Evolutionary conservation across 176 grass and related monocot species (phyloP).

Genomic region (Oryza coarctata): DNA sequence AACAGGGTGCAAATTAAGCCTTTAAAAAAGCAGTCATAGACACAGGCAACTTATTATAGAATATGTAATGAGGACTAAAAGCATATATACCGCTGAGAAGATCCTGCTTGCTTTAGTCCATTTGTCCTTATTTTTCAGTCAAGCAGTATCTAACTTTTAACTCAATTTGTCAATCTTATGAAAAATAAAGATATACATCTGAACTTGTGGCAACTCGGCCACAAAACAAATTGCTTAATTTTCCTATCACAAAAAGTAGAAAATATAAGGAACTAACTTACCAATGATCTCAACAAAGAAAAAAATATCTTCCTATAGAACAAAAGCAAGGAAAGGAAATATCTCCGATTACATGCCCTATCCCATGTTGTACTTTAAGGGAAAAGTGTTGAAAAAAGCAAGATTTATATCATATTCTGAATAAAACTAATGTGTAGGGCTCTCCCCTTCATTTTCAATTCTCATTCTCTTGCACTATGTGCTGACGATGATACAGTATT

Average conservation of each 20-base stretch:
- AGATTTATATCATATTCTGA: not conserved
- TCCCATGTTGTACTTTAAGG: not conserved
- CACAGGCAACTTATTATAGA: not conserved
- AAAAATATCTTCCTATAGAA: not conserved
- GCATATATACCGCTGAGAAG: not conserved
- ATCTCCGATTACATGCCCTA: not conserved
- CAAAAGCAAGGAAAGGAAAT: not conserved
- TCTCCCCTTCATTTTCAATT: not conserved
- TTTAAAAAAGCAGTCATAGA: not conserved
- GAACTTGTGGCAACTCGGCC: not conserved
- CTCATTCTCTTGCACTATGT: not conserved
- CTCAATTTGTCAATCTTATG: slow-evolving; percentile 11
- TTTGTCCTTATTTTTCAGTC: not conserved
- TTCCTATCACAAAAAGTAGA: not conserved
- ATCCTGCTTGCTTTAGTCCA: not conserved
- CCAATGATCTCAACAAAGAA: not conserved
- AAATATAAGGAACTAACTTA: not conserved
- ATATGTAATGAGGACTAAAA: not conserved
- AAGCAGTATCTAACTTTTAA: not conserved
- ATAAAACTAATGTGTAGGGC: not conserved
- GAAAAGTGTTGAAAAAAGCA: not conserved
- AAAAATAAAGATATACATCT: not conserved
- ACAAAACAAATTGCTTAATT: not conserved
- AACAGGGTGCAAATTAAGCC: not conserved
- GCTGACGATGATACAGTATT: not conserved